Evolutionary conservation across 1,284 basidiomycete genomes (phyloP).

Genomic region (Puccinia horiana): DNA sequence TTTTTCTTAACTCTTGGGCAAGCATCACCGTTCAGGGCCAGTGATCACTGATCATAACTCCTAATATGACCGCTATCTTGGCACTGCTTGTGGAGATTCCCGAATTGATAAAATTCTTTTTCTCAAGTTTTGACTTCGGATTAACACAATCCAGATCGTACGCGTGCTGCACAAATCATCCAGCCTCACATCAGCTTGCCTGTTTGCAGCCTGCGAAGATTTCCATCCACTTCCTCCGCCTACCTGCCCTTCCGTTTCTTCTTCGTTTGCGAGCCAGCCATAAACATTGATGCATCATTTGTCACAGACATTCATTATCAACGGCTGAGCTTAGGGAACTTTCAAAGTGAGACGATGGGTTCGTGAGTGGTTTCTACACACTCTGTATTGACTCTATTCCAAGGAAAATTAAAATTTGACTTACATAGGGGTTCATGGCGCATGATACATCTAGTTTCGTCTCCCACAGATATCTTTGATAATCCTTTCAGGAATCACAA

Average conservation of each 20-base stretch:
- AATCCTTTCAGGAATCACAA: conserved; percentile 1
- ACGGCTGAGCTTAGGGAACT: background rate
- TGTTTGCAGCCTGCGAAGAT: background rate
- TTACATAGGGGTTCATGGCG: background rate
- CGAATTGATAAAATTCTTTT: background rate
- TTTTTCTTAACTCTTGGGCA: background rate
- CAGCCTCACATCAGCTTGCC: background rate
- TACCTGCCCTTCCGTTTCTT: background rate
- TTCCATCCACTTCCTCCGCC: background rate
- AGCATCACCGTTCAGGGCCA: background rate
- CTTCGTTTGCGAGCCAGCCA: background rate
- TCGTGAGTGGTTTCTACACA: conserved; percentile 14
- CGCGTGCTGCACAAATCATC: background rate
- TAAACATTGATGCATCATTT: conserved; percentile 7
- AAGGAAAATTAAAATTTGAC: conserved; percentile 23
- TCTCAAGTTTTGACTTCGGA: background rate
- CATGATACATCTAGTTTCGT: background rate
- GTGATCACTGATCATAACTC: conserved; percentile 9
- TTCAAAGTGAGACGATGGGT: background rate
- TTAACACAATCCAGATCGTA: background rate
- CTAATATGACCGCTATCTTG: background rate
- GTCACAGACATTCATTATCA: background rate
- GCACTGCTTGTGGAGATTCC: background rate
- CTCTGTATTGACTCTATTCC: background rate
- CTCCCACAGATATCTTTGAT: background rate